These are phyloP conservation scores for Artemisia princeps DNA, from an alignment of 140 eudicot species.

Conservation along the genomic window DNA sequence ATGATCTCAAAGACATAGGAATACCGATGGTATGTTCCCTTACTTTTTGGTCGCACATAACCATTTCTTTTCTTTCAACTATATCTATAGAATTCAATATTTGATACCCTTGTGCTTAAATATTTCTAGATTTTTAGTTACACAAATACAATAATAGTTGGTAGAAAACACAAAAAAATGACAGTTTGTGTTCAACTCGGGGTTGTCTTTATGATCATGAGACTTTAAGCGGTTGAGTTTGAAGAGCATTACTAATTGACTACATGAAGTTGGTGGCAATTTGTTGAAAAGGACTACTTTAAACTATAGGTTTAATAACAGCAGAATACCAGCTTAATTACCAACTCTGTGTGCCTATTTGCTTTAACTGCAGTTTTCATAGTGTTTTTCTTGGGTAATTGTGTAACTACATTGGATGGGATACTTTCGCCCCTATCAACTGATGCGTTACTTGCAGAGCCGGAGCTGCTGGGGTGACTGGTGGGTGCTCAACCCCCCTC, in stretches of 20 bases:
- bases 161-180: not conserved
- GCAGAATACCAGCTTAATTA: no score
- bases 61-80: not conserved
- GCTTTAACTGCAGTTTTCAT: no score
- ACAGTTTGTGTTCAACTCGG: not conserved
- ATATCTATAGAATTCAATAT: not conserved
- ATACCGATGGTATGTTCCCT: conserved; percentile 70
- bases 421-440: no score
- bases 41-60: not conserved
- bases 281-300: no score
- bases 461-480: no score
- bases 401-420: no score
- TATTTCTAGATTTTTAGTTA: not conserved
- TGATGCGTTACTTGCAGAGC: no score
- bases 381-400: no score
- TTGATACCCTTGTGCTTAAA: not conserved
- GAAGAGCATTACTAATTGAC: not conserved
- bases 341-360: no score
- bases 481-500: no score
- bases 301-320: no score
- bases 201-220: not conserved
- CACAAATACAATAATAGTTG: not conserved
- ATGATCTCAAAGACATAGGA: conserved; percentile 81
- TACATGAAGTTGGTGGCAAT: no score
- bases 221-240: not conserved